Conservation (phyloP, 148 eudicot species). For the Fagopyrum esculentum region DNA sequence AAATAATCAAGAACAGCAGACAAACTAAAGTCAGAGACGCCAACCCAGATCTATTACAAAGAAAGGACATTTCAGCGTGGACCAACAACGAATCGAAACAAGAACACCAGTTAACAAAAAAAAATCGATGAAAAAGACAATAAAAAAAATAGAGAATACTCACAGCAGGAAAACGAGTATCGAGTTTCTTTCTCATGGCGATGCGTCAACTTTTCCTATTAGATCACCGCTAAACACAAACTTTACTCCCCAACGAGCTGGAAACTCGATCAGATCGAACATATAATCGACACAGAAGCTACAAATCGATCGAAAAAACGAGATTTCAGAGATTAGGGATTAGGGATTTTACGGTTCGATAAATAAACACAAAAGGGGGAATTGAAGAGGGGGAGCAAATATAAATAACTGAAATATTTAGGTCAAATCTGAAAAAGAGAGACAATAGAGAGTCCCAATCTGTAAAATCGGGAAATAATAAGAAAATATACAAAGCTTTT, state of each 20-base stretch:
- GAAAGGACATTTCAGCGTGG: neutral
- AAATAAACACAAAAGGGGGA: neutral
- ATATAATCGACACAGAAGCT: neutral
- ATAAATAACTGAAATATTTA: no score
- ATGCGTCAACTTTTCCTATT: constrained; percentile 11
- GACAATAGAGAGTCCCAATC: no score
- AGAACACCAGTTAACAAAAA: neutral
- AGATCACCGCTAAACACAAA: neutral
- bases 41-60: constrained; percentile 19
- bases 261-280: neutral
- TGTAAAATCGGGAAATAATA: no score
- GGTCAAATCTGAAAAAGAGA: no score
- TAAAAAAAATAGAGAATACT: constrained; percentile 17
- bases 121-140: neutral
- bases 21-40: neutral
- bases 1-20: neutral
- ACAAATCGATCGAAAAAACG: neutral
- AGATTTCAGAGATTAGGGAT: neutral
- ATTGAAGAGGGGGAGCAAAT: neutral
- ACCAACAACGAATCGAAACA: constrained; percentile 9
- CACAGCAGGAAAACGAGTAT: constrained; percentile 63
- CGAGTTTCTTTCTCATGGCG: constrained; percentile 55
- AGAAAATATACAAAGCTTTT: no score
- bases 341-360: neutral
- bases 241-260: neutral